Evolutionary conservation across 345 rosid genomes (phyloP), one percentile per base, ranked within the genome.

Genomic region (Excoecaria agallocha): DNA sequence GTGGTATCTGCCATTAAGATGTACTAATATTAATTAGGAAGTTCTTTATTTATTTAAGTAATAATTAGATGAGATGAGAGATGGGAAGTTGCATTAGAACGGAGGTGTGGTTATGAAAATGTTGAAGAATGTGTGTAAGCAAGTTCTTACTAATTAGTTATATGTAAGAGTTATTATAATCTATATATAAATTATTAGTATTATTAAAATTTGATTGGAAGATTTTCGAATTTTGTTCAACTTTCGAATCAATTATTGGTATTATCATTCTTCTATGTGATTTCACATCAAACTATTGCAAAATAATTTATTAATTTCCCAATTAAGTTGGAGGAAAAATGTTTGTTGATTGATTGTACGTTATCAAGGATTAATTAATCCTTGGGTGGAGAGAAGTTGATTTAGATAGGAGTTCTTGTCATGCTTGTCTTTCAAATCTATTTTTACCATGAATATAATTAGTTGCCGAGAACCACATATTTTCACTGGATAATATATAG

Each of bases 41-140:
- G 50, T 52, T 71, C 56, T 67, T 48, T 67, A 68, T 45, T 43
- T 66, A 66, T 66, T 45, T 46, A 45, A 25, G 38, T 50, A 30
- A 16, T 49, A 49, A 49, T 17, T 68, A 49, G 52, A 24, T 41
- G 38, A 25, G n/a, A 67, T 4, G 6, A 22, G 46, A 62, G 66
- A 38, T 45, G 37, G n/a, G n/a, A n/a, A n/a, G n/a, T n/a, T n/a
- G n/a, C n/a, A n/a, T n/a, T n/a, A n/a, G 65, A 35, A 43, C 19
- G 5, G n/a, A 8, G 13, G 7, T 6, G 10, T 41, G 22, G 8
- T 54, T 20, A 8, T 55, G 9, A 55, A 8, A 41, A 1, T 41
- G 8, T 43, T 43, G 9, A 43, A 43, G 48, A 6, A 30, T 59
- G 24, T 59, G 10, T 20, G 15, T 58, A 59, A 59, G 63, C 35